Evolutionary conservation across 1,139 yeast genomes (phyloP).

Genomic region (Hanseniaspora uvarum): DNA sequence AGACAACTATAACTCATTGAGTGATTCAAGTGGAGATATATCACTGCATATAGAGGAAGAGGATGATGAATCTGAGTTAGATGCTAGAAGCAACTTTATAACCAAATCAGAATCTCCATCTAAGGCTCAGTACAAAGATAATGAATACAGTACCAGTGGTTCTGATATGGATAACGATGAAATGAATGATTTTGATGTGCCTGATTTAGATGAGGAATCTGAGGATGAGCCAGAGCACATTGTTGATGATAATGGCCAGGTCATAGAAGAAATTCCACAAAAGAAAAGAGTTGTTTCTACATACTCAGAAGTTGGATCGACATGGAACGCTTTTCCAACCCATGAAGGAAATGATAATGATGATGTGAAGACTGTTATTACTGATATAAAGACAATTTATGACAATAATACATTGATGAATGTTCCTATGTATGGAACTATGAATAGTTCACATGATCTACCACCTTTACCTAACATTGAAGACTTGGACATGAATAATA

Average conservation of each 20-base stretch:
- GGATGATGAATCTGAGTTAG: constrained; percentile 8
- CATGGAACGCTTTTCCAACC: constrained; percentile 32
- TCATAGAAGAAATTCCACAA: constrained; percentile 27
- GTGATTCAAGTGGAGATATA: constrained; percentile 17
- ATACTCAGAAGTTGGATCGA: constrained; percentile 29
- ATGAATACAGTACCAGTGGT: constrained; percentile 10
- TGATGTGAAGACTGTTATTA: constrained; percentile 28
- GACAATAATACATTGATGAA: constrained; percentile 31
- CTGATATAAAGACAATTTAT: constrained; percentile 30
- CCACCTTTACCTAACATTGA: constrained; percentile 29
- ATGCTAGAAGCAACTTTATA: constrained; percentile 15
- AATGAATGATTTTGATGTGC: constrained; percentile 12
- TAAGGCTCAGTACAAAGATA: constrained; percentile 11
- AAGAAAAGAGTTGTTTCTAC: constrained; percentile 26
- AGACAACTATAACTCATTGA: constrained; percentile 14
- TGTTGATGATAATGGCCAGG: constrained; percentile 27
- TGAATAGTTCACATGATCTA: constrained; percentile 22
- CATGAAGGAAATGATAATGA: constrained; percentile 19
- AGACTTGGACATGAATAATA: neutral
- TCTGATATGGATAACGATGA: constrained; percentile 13
- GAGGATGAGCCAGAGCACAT: constrained; percentile 25
- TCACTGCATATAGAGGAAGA: constrained; percentile 2
- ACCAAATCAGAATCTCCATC: constrained; percentile 12
- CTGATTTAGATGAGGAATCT: constrained; percentile 22
- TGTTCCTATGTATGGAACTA: constrained; percentile 29